Base-by-base conservation (phyloP, 2,329 filamentous ascomycete species). In the Curvularia hawaiiensis region DNA sequence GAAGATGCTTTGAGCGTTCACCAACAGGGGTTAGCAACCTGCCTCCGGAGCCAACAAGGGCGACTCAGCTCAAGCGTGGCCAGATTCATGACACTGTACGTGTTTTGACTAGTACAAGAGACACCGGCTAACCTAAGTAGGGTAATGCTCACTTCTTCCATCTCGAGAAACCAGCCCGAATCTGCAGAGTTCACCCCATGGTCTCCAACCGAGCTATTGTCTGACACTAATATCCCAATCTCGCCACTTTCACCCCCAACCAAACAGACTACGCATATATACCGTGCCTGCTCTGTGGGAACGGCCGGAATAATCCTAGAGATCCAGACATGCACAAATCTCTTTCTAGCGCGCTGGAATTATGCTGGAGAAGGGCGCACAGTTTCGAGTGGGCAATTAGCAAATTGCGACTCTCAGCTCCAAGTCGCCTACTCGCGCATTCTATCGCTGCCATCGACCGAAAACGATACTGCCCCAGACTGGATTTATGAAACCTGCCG, bases 401-500 rank as follows among this genome's bases (percentile, higher is more conserved):
- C 63, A 1, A 57, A 62, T 10, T 68, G 56, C 53, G 67, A 71
- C n/a, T 54, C 61, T 11, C 59, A 65, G 43, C 59, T 70, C 56
- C 65, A 72, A 28, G 62, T 69, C 35, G 67, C 69, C 8, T 72
- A 70, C 56, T 54, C 62, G 1, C 62, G 63, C 2, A 59, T 74
- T 18, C 49, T 68, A 11, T 50, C 43, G 1, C 45, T 56, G 4
- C 67, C 62, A 5, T 64, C 66, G 6, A 53, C 59, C 1, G 59
- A 64, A 14, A 43, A 57, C 9, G 50, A 62, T 3, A 22, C 55
- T 2, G 33, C 60, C 9, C 62, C 61, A 3, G 71, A 75, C 53
- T 74, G 71, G 70, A 52, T 69, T 9, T 71, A 75, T 58, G 72
- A 75, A 49, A 65, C 62, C 31, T 66, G 68, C 43, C 72, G 72